phyloP scores from a whole-genome alignment of 306 rosid species.

The Pterocarpus macrocarpus region DNA sequence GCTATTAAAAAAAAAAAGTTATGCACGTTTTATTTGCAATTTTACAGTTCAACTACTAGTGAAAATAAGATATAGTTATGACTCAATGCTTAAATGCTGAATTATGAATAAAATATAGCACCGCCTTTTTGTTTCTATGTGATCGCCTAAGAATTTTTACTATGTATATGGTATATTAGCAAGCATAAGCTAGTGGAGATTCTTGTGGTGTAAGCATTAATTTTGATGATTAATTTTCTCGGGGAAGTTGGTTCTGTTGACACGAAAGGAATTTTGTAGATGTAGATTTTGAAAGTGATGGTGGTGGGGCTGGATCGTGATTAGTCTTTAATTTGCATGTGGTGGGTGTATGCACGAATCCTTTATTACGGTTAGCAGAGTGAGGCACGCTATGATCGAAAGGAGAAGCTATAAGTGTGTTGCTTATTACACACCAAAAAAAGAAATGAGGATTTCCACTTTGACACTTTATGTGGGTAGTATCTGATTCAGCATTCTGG shows the following conservation, averaged over 20 bases:
- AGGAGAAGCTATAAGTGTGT: background rate
- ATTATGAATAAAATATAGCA: too few species aligned
- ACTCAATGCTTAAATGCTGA: too few species aligned
- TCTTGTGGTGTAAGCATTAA: constrained; percentile 14
- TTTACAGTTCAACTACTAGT: too few species aligned
- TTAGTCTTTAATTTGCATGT: background rate
- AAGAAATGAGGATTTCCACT: constrained; percentile 31
- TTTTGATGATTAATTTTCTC: background rate
- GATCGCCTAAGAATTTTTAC: too few species aligned
- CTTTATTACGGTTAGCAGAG: background rate
- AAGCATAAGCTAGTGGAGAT: background rate
- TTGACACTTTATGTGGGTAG: constrained; percentile 17
- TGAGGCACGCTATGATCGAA: background rate
- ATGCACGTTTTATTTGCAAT: too few species aligned
- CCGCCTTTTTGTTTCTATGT: too few species aligned
- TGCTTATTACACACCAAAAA: constrained; percentile 7
- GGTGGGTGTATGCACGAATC: background rate
- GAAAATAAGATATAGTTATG: too few species aligned
- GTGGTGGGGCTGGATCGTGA: constrained; percentile 3
- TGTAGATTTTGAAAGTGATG: constrained; percentile 14
- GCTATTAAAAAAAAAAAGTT: too few species aligned
- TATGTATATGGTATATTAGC: too few species aligned
- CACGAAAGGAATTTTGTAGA: constrained; percentile 50
- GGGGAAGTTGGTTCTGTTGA: constrained; percentile 36
- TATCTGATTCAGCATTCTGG: constrained; percentile 8